Evolutionary conservation across 192 early-diverging fungal genomes (phyloP), one percentile per base, ranked within the genome.

Genomic region (Linnemannia schmuckeri): DNA sequence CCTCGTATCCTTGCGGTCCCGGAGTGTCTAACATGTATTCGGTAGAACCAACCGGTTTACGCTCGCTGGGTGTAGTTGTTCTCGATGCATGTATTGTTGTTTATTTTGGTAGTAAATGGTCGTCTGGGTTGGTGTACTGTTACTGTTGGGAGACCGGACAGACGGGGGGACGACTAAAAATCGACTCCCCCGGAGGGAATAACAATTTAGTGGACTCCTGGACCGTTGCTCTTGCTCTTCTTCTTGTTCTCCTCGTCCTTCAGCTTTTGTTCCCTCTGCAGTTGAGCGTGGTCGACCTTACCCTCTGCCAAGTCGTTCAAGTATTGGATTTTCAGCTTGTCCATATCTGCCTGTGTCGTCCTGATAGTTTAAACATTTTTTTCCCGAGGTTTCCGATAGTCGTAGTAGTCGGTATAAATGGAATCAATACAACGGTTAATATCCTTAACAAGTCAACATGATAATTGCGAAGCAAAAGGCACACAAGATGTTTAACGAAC

Each of bases 251-350:
- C 79, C 40, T 80, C 85, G 38, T 87, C 85, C 46, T 78, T 87
- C 61, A 57, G 54, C 72, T 81, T 87, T 35, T 87, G 79, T 18
- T 87, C 79, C 63, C 76, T 70, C 49, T 87, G 85, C 40, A 87
- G 63, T 41, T 78, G 40, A 10, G 85, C 85, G 37, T 87, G 85
- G 42, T 87, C 85, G n/a, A 87, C 61, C 63, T 78, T 87, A 17
- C 85, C 85, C 22, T 87, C 85, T 44, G 85, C 80, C 18, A 87
- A 72, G 24, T 87, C 85, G 42, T 87, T 87, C 70, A 87, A 63
- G 66, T 87, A 87, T 61, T 81, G 85, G 71, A 92, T 78, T 82
- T 89, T 92, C 18, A 92, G n/a, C 66, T 92, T 92, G 73, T 92
- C 91, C 75, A 92, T 88, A 72, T 92, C 83, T 38, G 85, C 85